Evolutionary conservation across 495 filamentous ascomycete genomes (phyloP).

Genomic region (Penicillium atrosanguineum): DNA sequence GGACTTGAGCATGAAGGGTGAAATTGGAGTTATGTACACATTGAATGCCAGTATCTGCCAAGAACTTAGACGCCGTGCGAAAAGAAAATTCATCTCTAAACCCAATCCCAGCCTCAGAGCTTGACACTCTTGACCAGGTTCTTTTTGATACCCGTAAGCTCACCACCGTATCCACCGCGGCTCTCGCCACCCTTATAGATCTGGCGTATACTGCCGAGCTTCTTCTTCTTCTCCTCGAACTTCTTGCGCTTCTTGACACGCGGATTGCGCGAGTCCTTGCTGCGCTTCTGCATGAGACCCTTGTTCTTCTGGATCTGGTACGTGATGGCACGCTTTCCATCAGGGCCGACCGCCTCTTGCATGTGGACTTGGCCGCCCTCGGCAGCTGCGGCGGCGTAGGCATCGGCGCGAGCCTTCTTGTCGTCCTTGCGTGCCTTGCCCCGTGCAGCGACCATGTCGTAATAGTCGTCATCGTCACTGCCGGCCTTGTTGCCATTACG

Average conservation of each 20-base stretch:
- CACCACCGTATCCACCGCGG: conserved; percentile 84
- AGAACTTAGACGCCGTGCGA: conserved; percentile 31
- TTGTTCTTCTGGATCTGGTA: conserved; percentile 98
- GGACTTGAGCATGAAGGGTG: conserved; percentile 3
- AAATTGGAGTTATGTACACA: conserved; percentile 24
- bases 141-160: conserved; percentile 93
- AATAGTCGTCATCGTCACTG: conserved; percentile 73
- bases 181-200: conserved; percentile 87
- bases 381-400: conserved; percentile 47
- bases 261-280: conserved; percentile 91
- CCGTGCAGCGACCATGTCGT: conserved; percentile 75
- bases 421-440: conserved; percentile 68
- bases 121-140: conserved; percentile 91
- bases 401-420: conserved; percentile 62
- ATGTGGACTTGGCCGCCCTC: conserved; percentile 56
- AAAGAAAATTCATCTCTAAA: conserved; percentile 21
- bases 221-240: conserved; percentile 93
- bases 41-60: conserved; percentile 29
- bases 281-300: conserved; percentile 81
- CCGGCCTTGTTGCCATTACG: conserved; percentile 33
- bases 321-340: conserved; percentile 84
- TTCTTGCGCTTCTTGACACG: conserved; percentile 96
- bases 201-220: conserved; percentile 76
- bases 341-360: conserved; percentile 59
- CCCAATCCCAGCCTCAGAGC: conserved; percentile 48